Evolutionary conservation across 1,284 basidiomycete species (phyloP).

Genomic region (Microbotryomycetes sp.): DNA sequence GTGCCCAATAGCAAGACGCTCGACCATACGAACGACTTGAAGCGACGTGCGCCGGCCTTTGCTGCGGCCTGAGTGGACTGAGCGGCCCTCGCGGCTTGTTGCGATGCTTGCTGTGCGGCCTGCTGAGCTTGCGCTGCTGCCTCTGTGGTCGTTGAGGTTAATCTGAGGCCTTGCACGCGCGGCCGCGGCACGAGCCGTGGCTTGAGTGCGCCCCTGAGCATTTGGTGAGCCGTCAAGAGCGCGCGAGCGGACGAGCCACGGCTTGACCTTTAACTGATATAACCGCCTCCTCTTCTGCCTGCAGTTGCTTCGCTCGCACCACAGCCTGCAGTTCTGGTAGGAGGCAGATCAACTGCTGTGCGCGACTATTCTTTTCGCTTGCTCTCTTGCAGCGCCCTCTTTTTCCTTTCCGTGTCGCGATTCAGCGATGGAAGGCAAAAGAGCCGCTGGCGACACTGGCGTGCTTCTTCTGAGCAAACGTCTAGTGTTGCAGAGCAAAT

Average conservation of each 20-base stretch:
- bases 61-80: not conserved
- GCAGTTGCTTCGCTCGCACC: not conserved
- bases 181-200: not conserved
- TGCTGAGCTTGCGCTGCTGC: not conserved
- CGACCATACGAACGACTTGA: slow-evolving; percentile 23
- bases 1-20: slow-evolving; percentile 38
- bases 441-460: too few relatives aligned
- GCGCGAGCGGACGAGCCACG: too few relatives aligned
- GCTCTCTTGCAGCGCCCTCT: not conserved
- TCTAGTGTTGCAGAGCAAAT: too few relatives aligned
- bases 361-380: too few relatives aligned
- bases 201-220: not conserved
- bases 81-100: not conserved
- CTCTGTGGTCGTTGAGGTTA: not conserved
- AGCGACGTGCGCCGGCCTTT: not conserved
- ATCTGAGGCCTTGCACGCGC: not conserved
- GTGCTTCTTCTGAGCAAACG: too few relatives aligned
- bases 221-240: too few relatives aligned
- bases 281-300: not conserved
- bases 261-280: not conserved
- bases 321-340: not conserved
- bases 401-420: too few relatives aligned
- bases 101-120: not conserved
- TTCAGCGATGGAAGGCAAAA: too few relatives aligned
- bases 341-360: not conserved